Conservation (phyloP, 768 basidiomycete species). For the Cyclocybe cylindracea region DNA sequence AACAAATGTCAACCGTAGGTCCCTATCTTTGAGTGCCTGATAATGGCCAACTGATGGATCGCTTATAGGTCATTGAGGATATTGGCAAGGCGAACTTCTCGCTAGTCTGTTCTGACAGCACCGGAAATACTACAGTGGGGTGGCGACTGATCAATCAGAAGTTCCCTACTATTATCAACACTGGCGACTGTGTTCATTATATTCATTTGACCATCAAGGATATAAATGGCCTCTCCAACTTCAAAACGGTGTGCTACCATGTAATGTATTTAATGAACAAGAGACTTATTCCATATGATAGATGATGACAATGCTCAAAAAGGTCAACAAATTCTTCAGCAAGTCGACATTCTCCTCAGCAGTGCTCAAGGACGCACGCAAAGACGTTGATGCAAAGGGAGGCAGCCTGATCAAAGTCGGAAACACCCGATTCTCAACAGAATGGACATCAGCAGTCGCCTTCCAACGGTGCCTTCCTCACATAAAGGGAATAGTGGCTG, state of each 20-base stretch:
- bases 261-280: neutral
- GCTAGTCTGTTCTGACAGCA: conserved; percentile 10
- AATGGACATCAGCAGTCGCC: conserved; percentile 4
- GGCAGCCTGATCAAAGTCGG: conserved; percentile 7
- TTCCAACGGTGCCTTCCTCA: neutral
- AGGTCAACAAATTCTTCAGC: conserved; percentile 6
- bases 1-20: neutral
- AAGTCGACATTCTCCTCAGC: conserved; percentile 1
- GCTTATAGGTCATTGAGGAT: conserved; percentile 6
- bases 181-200: conserved; percentile 15
- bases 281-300: too few species aligned
- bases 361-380: conserved; percentile 1
- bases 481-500: neutral
- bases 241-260: neutral
- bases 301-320: conserved; percentile 5
- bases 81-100: conserved; percentile 6
- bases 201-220: conserved; percentile 15
- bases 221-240: conserved; percentile 2
- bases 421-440: conserved; percentile 12
- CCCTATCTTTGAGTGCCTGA: too few species aligned
- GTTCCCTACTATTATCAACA: conserved; percentile 8
- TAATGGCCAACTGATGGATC: too few species aligned
- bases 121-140: conserved; percentile 10
- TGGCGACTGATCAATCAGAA: neutral
- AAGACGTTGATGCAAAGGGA: neutral